Evolutionary conservation across 1,284 basidiomycete genomes (phyloP), one percentile per base, ranked within the genome.

Genomic region (Clitocybe nebularis): DNA sequence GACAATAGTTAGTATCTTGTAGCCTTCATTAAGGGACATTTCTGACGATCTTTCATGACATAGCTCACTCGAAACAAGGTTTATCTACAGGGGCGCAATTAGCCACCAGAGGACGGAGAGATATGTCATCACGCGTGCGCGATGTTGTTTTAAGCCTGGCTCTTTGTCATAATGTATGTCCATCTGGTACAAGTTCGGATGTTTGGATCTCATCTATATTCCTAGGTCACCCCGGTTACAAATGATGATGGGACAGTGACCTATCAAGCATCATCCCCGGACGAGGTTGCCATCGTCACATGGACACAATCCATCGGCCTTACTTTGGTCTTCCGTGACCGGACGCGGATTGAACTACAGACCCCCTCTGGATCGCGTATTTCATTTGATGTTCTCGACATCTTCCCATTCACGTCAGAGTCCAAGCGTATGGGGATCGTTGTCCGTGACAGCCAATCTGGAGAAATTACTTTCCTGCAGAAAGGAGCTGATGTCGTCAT

Each of bases 361-460:
- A 81, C 83, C 0, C 83, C 87, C 0, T 62, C 74, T 1, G 86
- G 87, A 5, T 56, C 68, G 0, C 71, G 69, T 1, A 61, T 94
- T 35, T 68, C 71, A 3, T 99, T 85, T 57, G 91, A 93, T 46
- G 83, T 99, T 28, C 82, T 99, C 40, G 86, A 95, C 39, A 77
- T 99, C 39, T 99, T 99, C 68, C 96, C 96, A 0, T 94, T 99
- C 71, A 99, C 95, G 0, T 96, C 93, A 3, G 96, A 98, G 61
- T 93, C 92, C 0, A 99, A 99, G 64, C 89, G 96, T 16, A 99
- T 99, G 96, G 93, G 95, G 14, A 98, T 99, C 56, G 78, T 99
- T 52, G 86, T 99, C 10, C 84, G 88, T 14, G 93, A 98, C 41
- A 63, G 70, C 0, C 68, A 74, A 22, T 76, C 80, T 0, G 83